A percentile compares a stretch with the other conserved stretches of the same genome.
These are phyloP conservation scores for Thalassiosira oceanica DNA, from an alignment of 352 stramenopile species.

Conservation along the genomic window DNA sequence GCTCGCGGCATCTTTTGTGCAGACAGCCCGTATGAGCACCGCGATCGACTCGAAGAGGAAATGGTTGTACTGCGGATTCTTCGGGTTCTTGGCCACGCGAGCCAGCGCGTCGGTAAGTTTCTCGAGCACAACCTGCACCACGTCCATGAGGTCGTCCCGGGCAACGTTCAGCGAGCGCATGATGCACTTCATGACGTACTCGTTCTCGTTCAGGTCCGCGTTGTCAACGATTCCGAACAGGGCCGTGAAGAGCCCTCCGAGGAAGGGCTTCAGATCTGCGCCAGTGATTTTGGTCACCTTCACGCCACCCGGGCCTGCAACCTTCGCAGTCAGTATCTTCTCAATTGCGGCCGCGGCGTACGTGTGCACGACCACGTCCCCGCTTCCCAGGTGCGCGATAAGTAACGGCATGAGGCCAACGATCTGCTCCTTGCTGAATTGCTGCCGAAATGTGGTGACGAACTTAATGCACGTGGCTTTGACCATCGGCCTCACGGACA, in stretches of 20 bases:
- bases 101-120: conserved; percentile 92
- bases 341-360: conserved; percentile 95
- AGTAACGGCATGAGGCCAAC: conserved; percentile 91
- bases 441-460: conserved; percentile 96
- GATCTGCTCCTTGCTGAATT: conserved; percentile 91
- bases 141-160: conserved; percentile 87
- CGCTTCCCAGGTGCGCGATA: conserved; percentile 74
- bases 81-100: conserved; percentile 95
- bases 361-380: conserved; percentile 92
- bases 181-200: conserved; percentile 98
- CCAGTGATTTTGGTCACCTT: conserved; percentile 76
- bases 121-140: conserved; percentile 91
- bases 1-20: conserved; percentile 68
- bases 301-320: conserved; percentile 53
- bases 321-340: conserved; percentile 93
- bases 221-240: conserved; percentile 95
- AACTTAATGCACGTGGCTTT: conserved; percentile 98
- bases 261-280: conserved; percentile 86
- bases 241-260: conserved; percentile 90
- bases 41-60: conserved; percentile 99
- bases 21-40: conserved; percentile 91
- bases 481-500: conserved; percentile 88
- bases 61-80: conserved; percentile 98
- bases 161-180: conserved; percentile 93
- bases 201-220: conserved; percentile 93